A percentile compares a stretch with the other conserved stretches of the same genome.
Conservation (phyloP, 108 stramenopile genomes). For the Skeletonema costatum region DNA sequence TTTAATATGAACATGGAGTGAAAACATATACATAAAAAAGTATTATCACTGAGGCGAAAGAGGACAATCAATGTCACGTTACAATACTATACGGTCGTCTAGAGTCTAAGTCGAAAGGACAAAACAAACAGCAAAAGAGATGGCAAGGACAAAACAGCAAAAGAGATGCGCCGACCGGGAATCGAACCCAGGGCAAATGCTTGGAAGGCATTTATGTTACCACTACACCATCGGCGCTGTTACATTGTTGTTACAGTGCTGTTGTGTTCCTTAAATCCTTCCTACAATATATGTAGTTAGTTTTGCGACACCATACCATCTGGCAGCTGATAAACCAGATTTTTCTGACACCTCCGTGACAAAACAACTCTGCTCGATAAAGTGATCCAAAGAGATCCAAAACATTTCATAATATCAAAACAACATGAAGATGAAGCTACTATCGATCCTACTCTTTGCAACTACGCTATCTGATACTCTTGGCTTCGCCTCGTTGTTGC, state of each 20-base stretch:
- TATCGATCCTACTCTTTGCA: background rate
- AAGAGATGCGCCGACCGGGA: slow-evolving; percentile 77
- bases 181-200: slow-evolving; percentile 94
- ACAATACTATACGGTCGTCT: too few species aligned
- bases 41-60: too few species aligned
- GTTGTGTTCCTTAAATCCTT: too few species aligned
- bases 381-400: background rate
- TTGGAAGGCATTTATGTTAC: slow-evolving; percentile 94
- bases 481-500: background rate
- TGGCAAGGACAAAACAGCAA: slow-evolving; percentile 24
- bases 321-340: background rate
- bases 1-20: too few species aligned
- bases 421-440: background rate
- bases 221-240: slow-evolving; percentile 82
- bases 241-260: too few species aligned
- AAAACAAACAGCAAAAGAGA: background rate
- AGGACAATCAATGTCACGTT: too few species aligned
- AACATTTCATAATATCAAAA: background rate
- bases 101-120: too few species aligned
- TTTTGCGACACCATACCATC: too few species aligned
- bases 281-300: too few species aligned
- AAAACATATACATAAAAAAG: too few species aligned
- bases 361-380: too few species aligned
- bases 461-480: background rate
- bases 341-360: background rate